Evolutionary conservation across 768 basidiomycete species (phyloP).

Genomic region (Mycena olivaceomarginata): DNA sequence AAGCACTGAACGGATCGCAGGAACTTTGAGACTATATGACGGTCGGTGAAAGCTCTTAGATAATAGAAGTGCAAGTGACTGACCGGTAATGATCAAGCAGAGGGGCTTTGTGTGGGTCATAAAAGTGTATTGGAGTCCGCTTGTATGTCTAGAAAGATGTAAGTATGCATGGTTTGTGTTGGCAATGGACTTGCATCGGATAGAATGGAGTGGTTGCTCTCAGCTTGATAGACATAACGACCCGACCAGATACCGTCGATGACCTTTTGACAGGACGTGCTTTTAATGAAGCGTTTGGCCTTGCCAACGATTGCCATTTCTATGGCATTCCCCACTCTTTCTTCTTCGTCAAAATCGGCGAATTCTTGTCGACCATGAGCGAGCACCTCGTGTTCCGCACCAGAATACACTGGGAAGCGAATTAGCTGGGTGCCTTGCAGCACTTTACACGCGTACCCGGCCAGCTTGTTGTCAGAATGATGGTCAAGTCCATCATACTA

Average conservation of each 20-base stretch:
- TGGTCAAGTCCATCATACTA: slow-evolving; percentile 79
- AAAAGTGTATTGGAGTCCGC: slow-evolving; percentile 92
- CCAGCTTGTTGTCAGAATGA: slow-evolving; percentile 88
- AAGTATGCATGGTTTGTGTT: neutral
- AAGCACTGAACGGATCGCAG: slow-evolving; percentile 91
- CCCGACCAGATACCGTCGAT: slow-evolving; percentile 92
- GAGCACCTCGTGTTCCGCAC: slow-evolving; percentile 78
- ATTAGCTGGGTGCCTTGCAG: neutral
- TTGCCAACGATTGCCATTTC: slow-evolving; percentile 94
- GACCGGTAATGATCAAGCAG: slow-evolving; percentile 97
- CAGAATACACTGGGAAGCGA: slow-evolving; percentile 73
- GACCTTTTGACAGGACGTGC: slow-evolving; percentile 91
- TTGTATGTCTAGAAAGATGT: slow-evolving; percentile 85
- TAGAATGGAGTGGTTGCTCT: slow-evolving; percentile 91
- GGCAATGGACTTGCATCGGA: slow-evolving; percentile 79
- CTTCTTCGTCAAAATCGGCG: slow-evolving; percentile 82
- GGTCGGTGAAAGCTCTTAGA: slow-evolving; percentile 15
- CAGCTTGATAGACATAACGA: slow-evolving; percentile 92
- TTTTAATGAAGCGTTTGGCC: slow-evolving; percentile 93
- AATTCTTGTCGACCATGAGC: slow-evolving; percentile 75
- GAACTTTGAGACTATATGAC: slow-evolving; percentile 87
- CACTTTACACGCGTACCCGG: slow-evolving; percentile 48
- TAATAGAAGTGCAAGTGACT: slow-evolving; percentile 41
- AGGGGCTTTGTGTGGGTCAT: slow-evolving; percentile 95
- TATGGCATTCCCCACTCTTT: slow-evolving; percentile 92